Evolutionary conservation across 2,329 filamentous ascomycete genomes (phyloP), one percentile per base, ranked within the genome.

Genomic region (Septoria petroselini): DNA sequence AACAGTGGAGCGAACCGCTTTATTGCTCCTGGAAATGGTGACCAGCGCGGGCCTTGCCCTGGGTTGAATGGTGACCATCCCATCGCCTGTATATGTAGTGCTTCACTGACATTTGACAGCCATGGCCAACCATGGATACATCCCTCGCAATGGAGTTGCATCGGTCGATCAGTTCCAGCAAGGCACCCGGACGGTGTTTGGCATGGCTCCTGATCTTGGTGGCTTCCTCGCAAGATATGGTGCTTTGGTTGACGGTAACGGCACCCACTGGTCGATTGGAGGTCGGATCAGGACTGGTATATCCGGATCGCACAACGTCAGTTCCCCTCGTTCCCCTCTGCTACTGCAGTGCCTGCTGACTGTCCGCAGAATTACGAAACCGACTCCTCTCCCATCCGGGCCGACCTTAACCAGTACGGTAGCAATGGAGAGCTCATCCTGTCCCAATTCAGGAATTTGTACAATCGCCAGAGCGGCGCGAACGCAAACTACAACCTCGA

Each of bases 121-220:
- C 12, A 50, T 56, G 44, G 48, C 54, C 35, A 55, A 53, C n/a
- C 44, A 53, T 44, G 49, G 47, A 23, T 65, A 65, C 50, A 48
- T 65, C 2, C 62, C 62, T 8, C 59, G 60, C 39, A 63, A 65
- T 41, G 56, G 65, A 29, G 52, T 63, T 14, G 67, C 60, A n/a
- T 66, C 66, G 19, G 9, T 68, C 41, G 30, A 58, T 19, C 61
- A 69, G 35, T 67, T 69, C 55, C 54, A 65, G 41, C 53, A 62
- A 11, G 63, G 55, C 11, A 64, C 60, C 1, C 53, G 44, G 7
- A 42, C 53, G 3, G 64, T 63, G 6, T 65, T 67, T 50, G 65
- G 65, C 23, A 68, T 68, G 65, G 63, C 58, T 23, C 37, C 47
- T 12, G 55, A 58, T 23, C 55, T 58, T 31, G 50, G 47, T 39